Evolutionary conservation across 306 rosid species (phyloP).

Genomic region (Gastrolobium bilobum): DNA sequence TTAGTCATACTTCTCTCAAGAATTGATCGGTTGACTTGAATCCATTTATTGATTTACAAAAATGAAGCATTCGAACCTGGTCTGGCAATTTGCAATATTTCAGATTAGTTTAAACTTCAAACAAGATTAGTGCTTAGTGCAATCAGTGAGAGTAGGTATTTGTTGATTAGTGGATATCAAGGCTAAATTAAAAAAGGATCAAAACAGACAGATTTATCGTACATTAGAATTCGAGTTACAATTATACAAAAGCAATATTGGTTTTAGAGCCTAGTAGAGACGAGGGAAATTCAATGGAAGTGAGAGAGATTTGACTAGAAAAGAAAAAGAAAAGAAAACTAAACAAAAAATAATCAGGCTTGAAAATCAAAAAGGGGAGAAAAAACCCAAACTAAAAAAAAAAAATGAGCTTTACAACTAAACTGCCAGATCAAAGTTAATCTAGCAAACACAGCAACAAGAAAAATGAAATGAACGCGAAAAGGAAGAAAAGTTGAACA

Average conservation of each 20-base stretch:
- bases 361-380: neutral
- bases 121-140: neutral
- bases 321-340: neutral
- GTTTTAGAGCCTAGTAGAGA: neutral
- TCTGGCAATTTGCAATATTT: constrained; percentile 49
- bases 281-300: neutral
- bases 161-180: neutral
- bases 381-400: neutral
- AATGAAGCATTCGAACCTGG: constrained; percentile 61
- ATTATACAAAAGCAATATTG: neutral
- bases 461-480: neutral
- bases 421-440: neutral
- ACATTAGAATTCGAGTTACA: neutral
- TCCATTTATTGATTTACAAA: constrained; percentile 40
- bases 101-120: constrained; percentile 47
- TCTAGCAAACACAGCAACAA: neutral
- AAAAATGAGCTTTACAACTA: neutral
- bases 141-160: neutral
- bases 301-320: neutral
- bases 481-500: neutral
- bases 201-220: neutral
- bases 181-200: neutral
- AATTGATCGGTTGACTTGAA: constrained; percentile 43
- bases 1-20: constrained; percentile 48
- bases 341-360: neutral